Base-by-base conservation (phyloP, 1,284 basidiomycete species). In the Apiotrichum laibachii region DNA sequence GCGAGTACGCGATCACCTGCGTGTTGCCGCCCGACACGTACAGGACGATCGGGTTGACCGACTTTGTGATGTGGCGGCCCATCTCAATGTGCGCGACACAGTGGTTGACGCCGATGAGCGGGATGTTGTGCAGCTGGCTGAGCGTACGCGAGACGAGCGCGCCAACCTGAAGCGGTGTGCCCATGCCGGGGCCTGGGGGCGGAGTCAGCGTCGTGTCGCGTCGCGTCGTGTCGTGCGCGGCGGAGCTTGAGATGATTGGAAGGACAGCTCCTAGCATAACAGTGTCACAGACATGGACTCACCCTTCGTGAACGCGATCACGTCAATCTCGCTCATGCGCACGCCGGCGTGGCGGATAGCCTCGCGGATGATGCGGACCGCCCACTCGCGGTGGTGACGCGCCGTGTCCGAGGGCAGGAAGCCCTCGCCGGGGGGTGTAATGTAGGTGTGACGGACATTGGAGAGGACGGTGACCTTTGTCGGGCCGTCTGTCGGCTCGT, bases 11-110 rank as follows among this genome's bases (percentile, higher is more conserved):
- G 65, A 99, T 98, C 37, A 99, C 94, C 78, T 99, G 96, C 0
- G 96, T 99, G 78, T 99, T 99, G 12, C 96, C 96, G 16, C 96
- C 96, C 0, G 94, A 98, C 13, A 99, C 96, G 73, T 99, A 99
- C 37, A 99, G 85, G 2, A 99, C 94, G 68, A 99, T 89, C 0
- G 96, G 96, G 70, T 98, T 96, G 60, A 87, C 86, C 1, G 96
- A 94, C 39, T 88, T 88, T 0, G 96, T 99, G 66, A 99, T 92
- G 65, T 92, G 86, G 40, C 96, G 84, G 21, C 96, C 96, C 90
- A 99, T 99, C 78, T 99, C 96, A 67, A 99, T 99, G 75, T 99
- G 93, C 37, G 96, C 96, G 21, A 99, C 88, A 72, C 96, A 99
- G 78, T 99, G 96, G 73, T 99, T 99, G 31, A 99, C 96, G 3